A percentile compares a stretch with the other conserved stretches of the same genome.
Conservation (phyloP, 1,284 basidiomycete genomes). For the Trichosporon sp. region DNA sequence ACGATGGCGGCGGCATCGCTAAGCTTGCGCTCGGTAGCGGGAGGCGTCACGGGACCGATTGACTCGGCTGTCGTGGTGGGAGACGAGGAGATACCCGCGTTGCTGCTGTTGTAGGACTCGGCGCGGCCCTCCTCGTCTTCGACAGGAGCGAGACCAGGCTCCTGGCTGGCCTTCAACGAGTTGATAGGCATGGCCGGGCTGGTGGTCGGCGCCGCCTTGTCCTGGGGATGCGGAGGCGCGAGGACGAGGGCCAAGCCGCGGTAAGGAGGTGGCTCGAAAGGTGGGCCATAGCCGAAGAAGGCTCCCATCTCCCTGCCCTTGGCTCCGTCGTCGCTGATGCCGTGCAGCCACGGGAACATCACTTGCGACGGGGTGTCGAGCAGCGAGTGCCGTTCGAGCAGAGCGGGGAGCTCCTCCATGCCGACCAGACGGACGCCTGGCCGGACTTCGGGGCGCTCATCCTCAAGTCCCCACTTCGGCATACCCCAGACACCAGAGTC, state of each 20-base stretch:
- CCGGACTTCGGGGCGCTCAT: constrained; percentile 40
- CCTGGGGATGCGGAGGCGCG: constrained; percentile 37
- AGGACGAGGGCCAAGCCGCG: constrained; percentile 44
- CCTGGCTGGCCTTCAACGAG: background rate
- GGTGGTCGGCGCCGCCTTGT: constrained; percentile 15
- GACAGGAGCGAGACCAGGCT: background rate
- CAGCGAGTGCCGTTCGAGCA: constrained; percentile 42
- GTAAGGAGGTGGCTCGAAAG: constrained; percentile 47
- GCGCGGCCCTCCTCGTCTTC: background rate
- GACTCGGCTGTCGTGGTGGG: constrained; percentile 19
- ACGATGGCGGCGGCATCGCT: background rate
- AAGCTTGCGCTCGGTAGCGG: background rate
- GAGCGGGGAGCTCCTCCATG: constrained; percentile 39
- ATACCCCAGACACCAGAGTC: constrained; percentile 41
- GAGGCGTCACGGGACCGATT: constrained; percentile 10
- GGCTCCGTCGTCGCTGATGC: constrained; percentile 46
- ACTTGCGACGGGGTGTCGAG: constrained; percentile 46
- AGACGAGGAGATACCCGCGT: constrained; percentile 25
- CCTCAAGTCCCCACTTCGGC: constrained; percentile 46
- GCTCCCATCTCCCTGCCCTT: constrained; percentile 45
- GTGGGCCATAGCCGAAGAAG: constrained; percentile 46
- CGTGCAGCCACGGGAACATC: constrained; percentile 50
- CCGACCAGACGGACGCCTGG: constrained; percentile 43
- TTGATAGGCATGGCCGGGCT: constrained; percentile 5
- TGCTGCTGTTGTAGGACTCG: constrained; percentile 19